Base-by-base conservation (phyloP, 169 alveolate genomes). In the Cardiosporidium cionae region DNA sequence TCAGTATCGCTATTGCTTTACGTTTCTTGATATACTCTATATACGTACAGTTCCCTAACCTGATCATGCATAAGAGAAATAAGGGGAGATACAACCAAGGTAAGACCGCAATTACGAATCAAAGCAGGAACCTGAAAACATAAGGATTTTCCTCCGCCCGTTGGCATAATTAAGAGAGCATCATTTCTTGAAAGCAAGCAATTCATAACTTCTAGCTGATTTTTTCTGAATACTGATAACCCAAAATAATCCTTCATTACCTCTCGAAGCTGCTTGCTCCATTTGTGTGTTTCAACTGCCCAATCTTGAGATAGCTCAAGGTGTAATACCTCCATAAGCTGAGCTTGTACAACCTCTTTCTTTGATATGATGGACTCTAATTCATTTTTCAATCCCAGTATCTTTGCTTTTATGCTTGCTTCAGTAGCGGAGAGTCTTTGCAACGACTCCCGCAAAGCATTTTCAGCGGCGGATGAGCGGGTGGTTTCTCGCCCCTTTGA, bases 131-230 rank as follows among this genome's bases (percentile, higher is more conserved):
- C 86, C 86, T 95, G 98, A 82, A 86, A 95, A 72, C 98, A 93
- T 32, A 95, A 88, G 7, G 97, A 90, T 77, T 95, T 95, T 0
- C 98, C 98, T 16, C 97, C 97, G n/a, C 99, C 99, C 5, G 99
- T 96, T n/a, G 99, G 99, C 92, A 96, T 93, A 76, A 96, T 89
- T 9, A 95, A 95, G 76, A 96, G 88, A 27, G 95, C 96, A 77
- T 96, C 98, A 52, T 89, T 78, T 53, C 87, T 86, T 9, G 90
- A 81, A 64, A 93, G 76, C n/a, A 92, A 89, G 32, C 98, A 96
- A 81, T 94, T 94, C 33, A 96, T 93, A 29, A 92, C 94, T 81
- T 94, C 97, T 72, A 90, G 80, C 87, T 96, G 98, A n/a, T 28
- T 16, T 6, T 9, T 3, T n/a, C 76, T 37, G 76, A 75, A 67